Evolutionary conservation across 2,329 filamentous ascomycete species (phyloP).

Genomic region (Stemphylium beticola): DNA sequence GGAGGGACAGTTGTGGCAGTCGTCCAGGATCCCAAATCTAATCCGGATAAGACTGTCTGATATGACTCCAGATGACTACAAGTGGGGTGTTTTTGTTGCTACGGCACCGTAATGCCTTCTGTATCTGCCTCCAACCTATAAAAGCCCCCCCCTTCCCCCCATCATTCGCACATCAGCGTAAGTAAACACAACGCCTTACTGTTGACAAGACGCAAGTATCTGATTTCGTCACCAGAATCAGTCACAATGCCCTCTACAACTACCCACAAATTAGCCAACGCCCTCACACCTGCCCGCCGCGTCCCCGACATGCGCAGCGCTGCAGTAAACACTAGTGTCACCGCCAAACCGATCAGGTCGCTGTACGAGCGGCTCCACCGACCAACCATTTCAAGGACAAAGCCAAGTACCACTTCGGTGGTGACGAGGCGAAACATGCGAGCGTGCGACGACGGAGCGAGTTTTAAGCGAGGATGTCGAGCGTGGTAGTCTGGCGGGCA

Average conservation of each 20-base stretch:
- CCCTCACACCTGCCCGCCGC: conserved; percentile 1
- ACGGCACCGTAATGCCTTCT: neutral
- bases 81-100: neutral
- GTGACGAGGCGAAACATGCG: conserved; percentile 1
- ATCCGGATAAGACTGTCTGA: neutral
- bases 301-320: conserved; percentile 5
- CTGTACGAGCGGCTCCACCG: conserved; percentile 6
- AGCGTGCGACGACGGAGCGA: neutral
- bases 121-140: neutral
- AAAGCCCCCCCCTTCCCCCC: neutral
- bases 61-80: neutral
- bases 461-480: neutral
- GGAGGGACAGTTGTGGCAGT: too few relatives aligned
- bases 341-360: neutral
- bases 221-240: neutral
- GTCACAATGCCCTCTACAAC: neutral
- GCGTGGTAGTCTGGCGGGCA: neutral
- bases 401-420: neutral
- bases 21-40: too few relatives aligned
- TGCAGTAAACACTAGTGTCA: conserved; percentile 6
- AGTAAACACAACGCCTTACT: neutral
- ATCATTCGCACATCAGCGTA: neutral
- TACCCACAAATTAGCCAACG: neutral
- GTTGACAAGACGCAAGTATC: neutral
- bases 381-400: neutral